Conservation (phyloP, 768 basidiomycete genomes). For the Pulveroboletus sp. region DNA sequence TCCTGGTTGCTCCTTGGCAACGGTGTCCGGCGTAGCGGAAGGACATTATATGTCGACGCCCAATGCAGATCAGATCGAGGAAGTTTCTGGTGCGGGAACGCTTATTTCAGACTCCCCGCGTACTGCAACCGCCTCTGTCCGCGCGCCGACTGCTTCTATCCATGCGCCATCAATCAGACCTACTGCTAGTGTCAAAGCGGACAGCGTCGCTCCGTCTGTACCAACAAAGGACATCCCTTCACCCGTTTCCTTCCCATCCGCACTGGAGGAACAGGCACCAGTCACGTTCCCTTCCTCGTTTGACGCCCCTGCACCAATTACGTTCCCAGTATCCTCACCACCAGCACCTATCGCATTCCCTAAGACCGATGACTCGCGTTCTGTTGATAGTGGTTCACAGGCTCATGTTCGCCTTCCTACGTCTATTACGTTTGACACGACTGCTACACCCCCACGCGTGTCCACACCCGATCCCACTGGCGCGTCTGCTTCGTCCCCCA, state of each 20-base stretch:
- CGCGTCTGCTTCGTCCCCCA: constrained; percentile 55
- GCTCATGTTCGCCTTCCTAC: constrained; percentile 26
- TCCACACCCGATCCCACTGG: constrained; percentile 68
- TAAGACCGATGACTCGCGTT: constrained; percentile 33
- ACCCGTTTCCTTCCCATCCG: constrained; percentile 35
- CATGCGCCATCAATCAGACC: constrained; percentile 22
- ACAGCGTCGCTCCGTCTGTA: constrained; percentile 27
- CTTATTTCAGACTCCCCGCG: constrained; percentile 15
- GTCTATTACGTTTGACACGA: constrained; percentile 61
- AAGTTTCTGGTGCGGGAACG: constrained; percentile 17
- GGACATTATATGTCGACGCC: constrained; percentile 25
- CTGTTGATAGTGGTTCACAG: constrained; percentile 26
- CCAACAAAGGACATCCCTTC: constrained; percentile 25
- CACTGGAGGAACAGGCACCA: constrained; percentile 9
- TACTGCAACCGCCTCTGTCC: constrained; percentile 15
- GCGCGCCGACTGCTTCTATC: constrained; percentile 13
- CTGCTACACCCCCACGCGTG: constrained; percentile 54
- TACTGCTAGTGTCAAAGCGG: constrained; percentile 18
- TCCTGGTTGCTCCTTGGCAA: constrained; percentile 28
- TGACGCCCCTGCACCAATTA: constrained; percentile 23
- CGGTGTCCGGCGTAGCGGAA: constrained; percentile 23
- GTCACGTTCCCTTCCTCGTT: constrained; percentile 8
- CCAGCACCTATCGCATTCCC: constrained; percentile 40
- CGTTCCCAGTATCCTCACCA: constrained; percentile 36
- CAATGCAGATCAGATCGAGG: constrained; percentile 20